phyloP scores from a whole-genome alignment of 148 eudicot genomes.

The Talinum fruticosum region DNA sequence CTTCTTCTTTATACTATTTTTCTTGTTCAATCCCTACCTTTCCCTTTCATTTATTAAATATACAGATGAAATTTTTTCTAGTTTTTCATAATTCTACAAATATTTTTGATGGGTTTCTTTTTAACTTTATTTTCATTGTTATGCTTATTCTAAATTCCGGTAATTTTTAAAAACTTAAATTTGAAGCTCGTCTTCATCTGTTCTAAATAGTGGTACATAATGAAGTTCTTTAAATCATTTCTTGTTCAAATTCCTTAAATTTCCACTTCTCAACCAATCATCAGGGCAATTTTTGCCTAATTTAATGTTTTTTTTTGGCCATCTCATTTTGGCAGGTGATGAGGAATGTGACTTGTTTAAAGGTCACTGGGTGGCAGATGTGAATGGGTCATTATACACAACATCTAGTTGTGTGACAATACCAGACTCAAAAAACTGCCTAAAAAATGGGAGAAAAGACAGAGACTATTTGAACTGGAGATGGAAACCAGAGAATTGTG shows the following conservation, averaged over 20 bases:
- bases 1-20: background rate
- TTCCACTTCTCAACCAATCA: background rate
- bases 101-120: background rate
- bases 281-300: background rate
- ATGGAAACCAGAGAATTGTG: conserved; percentile 70
- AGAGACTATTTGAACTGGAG: conserved; percentile 57
- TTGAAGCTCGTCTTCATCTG: background rate
- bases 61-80: no score
- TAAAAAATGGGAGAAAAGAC: conserved; percentile 58
- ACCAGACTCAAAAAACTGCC: conserved; percentile 61
- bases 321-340: conserved; percentile 15
- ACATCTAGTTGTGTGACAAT: conserved; percentile 52
- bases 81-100: background rate
- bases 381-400: conserved; percentile 40
- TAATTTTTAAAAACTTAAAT: no score
- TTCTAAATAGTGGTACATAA: background rate
- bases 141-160: background rate
- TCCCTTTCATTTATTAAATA: background rate
- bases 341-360: conserved; percentile 49
- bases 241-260: no score
- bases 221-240: no score
- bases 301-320: background rate
- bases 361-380: conserved; percentile 58
- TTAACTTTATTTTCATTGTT: background rate
- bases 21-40: background rate